These are phyloP conservation scores for Cutaneotrichosporon dermatis DNA, from an alignment of 1,284 basidiomycete genomes.

Conservation along the genomic window DNA sequence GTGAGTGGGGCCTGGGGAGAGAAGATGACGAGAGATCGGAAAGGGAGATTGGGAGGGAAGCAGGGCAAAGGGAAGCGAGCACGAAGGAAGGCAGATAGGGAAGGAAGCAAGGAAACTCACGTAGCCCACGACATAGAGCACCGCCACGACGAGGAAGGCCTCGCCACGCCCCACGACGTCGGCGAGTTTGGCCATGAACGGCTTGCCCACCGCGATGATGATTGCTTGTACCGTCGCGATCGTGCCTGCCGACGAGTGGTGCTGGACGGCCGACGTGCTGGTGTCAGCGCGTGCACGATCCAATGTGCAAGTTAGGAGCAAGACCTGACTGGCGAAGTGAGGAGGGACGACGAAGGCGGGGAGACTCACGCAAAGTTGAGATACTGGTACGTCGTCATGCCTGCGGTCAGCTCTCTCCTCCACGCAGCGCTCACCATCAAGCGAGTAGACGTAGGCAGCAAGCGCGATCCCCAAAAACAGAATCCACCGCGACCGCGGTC, in stretches of 20 bases:
- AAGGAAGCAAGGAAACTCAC: constrained; percentile 51
- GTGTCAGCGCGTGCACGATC: constrained; percentile 2
- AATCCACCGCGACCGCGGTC: constrained; percentile 54
- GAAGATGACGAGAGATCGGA: neutral
- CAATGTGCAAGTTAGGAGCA: neutral
- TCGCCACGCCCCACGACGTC: constrained; percentile 59
- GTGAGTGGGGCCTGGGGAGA: constrained; percentile 30
- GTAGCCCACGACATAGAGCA: constrained; percentile 40
- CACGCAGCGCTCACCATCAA: constrained; percentile 52
- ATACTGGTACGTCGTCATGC: constrained; percentile 62
- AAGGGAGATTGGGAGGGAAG: neutral
- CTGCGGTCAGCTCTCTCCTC: neutral
- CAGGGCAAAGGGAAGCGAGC: constrained; percentile 40
- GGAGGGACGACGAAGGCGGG: neutral
- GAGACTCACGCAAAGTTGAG: constrained; percentile 55
- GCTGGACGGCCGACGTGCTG: constrained; percentile 52
- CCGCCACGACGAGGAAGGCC: constrained; percentile 54
- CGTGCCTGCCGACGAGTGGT: constrained; percentile 60
- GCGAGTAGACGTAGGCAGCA: constrained; percentile 69
- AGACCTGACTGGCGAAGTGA: no score
- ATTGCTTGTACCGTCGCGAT: constrained; percentile 54
- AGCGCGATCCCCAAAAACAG: constrained; percentile 62
- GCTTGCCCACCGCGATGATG: constrained; percentile 65
- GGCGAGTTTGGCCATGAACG: constrained; percentile 71
- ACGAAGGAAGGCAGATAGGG: neutral